Evolutionary conservation across 179 eudicot species (phyloP), one percentile per base, ranked within the genome.

Genomic region (Spinacia oleracea): DNA sequence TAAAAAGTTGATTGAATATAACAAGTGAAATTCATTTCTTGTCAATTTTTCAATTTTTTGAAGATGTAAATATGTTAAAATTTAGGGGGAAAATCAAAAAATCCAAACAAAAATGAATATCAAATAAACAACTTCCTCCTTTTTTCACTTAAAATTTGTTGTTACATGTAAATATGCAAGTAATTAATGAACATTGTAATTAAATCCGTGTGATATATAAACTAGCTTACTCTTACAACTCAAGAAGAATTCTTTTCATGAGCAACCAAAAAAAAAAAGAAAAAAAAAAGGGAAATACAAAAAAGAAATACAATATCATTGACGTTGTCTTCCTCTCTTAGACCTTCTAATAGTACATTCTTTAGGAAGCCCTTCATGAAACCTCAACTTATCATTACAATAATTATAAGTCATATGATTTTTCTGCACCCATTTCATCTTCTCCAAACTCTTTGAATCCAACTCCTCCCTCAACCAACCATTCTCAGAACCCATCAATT

Each of bases 301-400:
- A 25, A 59, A 5, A 27, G 27, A 62, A 27, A 11, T 6, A 4
- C 11, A 2, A 2, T 62, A 23, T 27, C 34, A 29, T 10, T 20
- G 27, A 20, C 11, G 20, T 6, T 35, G 23, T 21, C 70, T 35
- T 66, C 43, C 23, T 16, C 45, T 66, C 46, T 35, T 66, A 6
- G 45, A 35, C 27, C 45, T n/a, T 34, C 4, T 18, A 66, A 35
- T 35, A 9, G 14, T 79, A 78, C 84, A 84, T 51, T 84, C 86
- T 31, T 72, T 79, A 32, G 84, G 84, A 73, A 74, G 77, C 9
- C 84, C 86, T 48, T 84, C 34, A 59, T 80, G 81, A 75, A 81
- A 84, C 51, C 86, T 84, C 84, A 59, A 59, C 18, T 53, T 62
- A 70, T 84, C 86, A 21, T 62, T 60, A 60, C 86, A 81, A 62